These are phyloP conservation scores for Geosmithia putterillii DNA, from an alignment of 2,329 filamentous ascomycete species.

Conservation along the genomic window DNA sequence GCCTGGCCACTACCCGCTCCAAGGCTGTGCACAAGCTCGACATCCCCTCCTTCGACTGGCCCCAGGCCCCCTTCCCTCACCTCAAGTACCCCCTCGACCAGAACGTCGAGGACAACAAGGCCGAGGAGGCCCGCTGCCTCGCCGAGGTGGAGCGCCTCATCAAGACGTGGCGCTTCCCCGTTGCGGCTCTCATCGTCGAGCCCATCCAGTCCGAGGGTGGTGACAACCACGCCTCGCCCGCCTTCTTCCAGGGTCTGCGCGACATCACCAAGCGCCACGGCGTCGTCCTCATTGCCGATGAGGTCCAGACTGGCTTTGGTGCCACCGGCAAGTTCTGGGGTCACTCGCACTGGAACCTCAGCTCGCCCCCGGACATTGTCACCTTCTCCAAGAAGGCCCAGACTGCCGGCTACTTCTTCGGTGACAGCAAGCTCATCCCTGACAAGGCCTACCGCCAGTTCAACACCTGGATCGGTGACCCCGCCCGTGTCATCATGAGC, in stretches of 20 bases:
- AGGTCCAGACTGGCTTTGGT: slow-evolving; percentile 74
- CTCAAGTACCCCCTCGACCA: slow-evolving; percentile 68
- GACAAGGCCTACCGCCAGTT: slow-evolving; percentile 80
- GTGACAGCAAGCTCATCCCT: slow-evolving; percentile 59
- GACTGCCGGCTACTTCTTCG: slow-evolving; percentile 73
- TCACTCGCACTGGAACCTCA: slow-evolving; percentile 71
- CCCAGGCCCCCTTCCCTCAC: slow-evolving; percentile 66
- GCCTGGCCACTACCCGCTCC: slow-evolving; percentile 65
- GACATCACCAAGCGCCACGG: slow-evolving; percentile 58
- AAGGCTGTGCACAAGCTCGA: slow-evolving; percentile 81
- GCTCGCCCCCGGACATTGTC: slow-evolving; percentile 68
- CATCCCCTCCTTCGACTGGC: slow-evolving; percentile 82
- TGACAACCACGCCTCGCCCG: slow-evolving; percentile 70
- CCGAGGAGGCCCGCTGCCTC: slow-evolving; percentile 61
- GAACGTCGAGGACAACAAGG: slow-evolving; percentile 54
- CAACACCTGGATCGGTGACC: slow-evolving; percentile 83
- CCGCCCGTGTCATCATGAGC: slow-evolving; percentile 65
- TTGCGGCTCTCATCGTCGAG: slow-evolving; percentile 64
- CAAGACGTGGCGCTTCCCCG: slow-evolving; percentile 52
- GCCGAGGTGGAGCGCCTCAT: slow-evolving; percentile 62
- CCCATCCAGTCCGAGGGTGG: slow-evolving; percentile 76
- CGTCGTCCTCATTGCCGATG: slow-evolving; percentile 68
- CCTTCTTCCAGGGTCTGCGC: slow-evolving; percentile 67
- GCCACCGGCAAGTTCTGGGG: slow-evolving; percentile 85
- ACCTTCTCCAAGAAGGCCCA: slow-evolving; percentile 84